Evolutionary conservation across 345 rosid genomes (phyloP).

Genomic region (Rubroshorea leprosula): DNA sequence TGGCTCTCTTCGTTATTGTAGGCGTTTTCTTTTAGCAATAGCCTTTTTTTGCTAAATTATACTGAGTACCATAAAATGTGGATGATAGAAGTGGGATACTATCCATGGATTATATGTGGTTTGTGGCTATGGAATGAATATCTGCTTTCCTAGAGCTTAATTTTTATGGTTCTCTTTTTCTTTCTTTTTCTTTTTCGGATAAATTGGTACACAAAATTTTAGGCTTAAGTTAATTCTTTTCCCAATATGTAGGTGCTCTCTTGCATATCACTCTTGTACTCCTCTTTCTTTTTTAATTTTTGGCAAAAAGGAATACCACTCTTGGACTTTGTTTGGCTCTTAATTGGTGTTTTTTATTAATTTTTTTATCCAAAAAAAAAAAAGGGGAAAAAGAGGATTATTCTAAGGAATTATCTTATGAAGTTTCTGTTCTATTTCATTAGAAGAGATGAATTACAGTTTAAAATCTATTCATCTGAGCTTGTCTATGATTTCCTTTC

Average conservation of each 20-base stretch:
- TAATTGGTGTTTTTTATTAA: too few species aligned
- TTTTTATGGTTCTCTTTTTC: too few species aligned
- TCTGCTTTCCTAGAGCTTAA: too few species aligned
- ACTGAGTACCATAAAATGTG: background rate
- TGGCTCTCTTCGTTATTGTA: conserved; percentile 9
- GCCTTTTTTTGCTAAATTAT: too few species aligned
- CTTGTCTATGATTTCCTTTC: too few species aligned
- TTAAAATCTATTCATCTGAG: too few species aligned
- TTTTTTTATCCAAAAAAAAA: background rate
- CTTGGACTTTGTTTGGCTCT: background rate
- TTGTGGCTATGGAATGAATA: too few species aligned
- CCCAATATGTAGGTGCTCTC: background rate
- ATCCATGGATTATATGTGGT: background rate
- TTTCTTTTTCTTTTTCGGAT: background rate
- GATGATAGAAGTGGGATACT: background rate
- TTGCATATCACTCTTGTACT: background rate
- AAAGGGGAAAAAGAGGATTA: background rate
- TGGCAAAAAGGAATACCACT: too few species aligned
- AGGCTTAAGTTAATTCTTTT: background rate
- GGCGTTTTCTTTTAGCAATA: too few species aligned
- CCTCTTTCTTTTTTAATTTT: too few species aligned
- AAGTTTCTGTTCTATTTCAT: background rate
- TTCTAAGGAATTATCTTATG: background rate
- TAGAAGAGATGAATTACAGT: too few species aligned
- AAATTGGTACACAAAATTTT: background rate